A percentile compares a stretch with the other conserved stretches of the same genome.
Evolutionary conservation across 345 rosid genomes (phyloP).

Genomic region (sweet orange (Citrus sinensis)): DNA sequence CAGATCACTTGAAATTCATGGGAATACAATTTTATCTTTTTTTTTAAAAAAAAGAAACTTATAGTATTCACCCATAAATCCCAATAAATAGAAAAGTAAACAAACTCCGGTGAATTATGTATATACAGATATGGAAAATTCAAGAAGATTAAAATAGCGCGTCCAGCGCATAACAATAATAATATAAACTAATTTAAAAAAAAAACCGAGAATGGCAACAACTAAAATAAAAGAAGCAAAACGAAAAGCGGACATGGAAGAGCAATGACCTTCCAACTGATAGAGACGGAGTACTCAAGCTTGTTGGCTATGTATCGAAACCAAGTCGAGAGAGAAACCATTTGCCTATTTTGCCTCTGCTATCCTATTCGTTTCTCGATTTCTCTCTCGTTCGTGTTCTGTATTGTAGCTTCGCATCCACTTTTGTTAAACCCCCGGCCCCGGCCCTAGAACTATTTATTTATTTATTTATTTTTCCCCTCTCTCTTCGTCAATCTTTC

Average conservation of each 20-base stretch:
- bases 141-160: no score
- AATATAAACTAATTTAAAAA: not conserved
- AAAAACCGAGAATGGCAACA: not conserved
- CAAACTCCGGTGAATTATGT: no score
- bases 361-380: not conserved
- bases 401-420: not conserved
- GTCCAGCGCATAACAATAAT: not conserved
- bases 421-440: not conserved
- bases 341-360: slow-evolving; percentile 11
- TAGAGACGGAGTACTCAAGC: slow-evolving; percentile 60
- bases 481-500: not conserved
- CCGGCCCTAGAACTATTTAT: no score
- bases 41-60: no score
- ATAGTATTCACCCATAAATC: not conserved
- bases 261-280: slow-evolving; percentile 55
- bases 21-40: no score
- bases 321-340: slow-evolving; percentile 82
- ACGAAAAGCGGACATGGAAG: not conserved
- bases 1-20: not conserved
- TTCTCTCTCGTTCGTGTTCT: no score
- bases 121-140: not conserved
- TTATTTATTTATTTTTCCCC: no score
- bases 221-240: not conserved
- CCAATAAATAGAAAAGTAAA: not conserved
- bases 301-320: slow-evolving; percentile 64